Evolutionary conservation across 2,329 filamentous ascomycete species (phyloP).

Genomic region (Trichoderma arundinaceum): DNA sequence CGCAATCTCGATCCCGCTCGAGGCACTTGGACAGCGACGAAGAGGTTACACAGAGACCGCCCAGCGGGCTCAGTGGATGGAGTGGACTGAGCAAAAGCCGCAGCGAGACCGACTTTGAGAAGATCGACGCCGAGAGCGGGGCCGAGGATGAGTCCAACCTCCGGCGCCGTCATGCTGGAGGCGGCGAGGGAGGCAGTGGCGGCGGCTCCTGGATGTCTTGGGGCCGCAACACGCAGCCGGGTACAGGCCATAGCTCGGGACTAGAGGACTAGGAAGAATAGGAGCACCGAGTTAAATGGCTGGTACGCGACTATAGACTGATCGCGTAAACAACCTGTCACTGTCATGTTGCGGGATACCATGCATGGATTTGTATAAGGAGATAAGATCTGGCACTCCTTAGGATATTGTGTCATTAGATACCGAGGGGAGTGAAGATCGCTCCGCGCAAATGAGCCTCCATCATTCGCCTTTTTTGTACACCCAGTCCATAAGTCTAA

Average conservation of each 20-base stretch:
- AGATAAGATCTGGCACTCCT: conserved; percentile 5
- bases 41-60: conserved; percentile 49
- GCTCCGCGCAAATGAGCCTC: conserved; percentile 8
- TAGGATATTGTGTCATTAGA: conserved; percentile 13
- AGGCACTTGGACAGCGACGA: conserved; percentile 41
- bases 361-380: conserved; percentile 1
- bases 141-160: conserved; percentile 57
- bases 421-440: conserved; percentile 27
- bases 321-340: conserved; percentile 32
- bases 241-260: conserved; percentile 47
- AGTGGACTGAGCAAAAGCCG: conserved; percentile 76
- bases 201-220: conserved; percentile 58
- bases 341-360: not conserved
- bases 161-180: conserved; percentile 41
- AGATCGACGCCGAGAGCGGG: conserved; percentile 77
- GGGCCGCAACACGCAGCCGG: conserved; percentile 48
- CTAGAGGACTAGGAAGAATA: conserved; percentile 50
- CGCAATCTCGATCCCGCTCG: conserved; percentile 35
- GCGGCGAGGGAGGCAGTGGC: conserved; percentile 35
- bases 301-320: conserved; percentile 41
- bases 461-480: conserved; percentile 12
- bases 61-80: conserved; percentile 55
- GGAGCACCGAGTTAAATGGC: conserved; percentile 36
- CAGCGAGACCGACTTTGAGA: conserved; percentile 88
- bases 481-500: conserved; percentile 16